Evolutionary conservation across 805 yeast genomes (phyloP).

Genomic region (Ogataea haglerorum): DNA sequence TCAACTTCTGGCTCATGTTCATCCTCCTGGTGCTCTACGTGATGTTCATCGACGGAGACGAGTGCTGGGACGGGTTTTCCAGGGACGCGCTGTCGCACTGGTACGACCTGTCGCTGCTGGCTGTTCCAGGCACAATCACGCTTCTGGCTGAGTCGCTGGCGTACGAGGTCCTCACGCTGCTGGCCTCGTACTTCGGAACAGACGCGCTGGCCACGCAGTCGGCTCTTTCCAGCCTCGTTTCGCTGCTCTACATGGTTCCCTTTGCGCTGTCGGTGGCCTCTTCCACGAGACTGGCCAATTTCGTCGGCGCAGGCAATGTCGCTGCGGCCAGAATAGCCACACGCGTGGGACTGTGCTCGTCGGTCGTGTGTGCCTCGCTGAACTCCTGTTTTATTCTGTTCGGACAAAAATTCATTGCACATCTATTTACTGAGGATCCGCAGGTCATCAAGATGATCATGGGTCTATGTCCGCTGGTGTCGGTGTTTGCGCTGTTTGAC

Average conservation of each 20-base stretch:
- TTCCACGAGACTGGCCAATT: conserved; percentile 54
- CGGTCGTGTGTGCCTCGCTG: conserved; percentile 31
- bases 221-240: conserved; percentile 49
- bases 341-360: conserved; percentile 37
- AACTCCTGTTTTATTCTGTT: conserved; percentile 47
- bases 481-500: conserved; percentile 65
- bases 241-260: conserved; percentile 52
- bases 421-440: conserved; percentile 58
- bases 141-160: conserved; percentile 55
- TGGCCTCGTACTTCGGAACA: conserved; percentile 52
- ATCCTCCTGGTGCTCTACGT: conserved; percentile 52
- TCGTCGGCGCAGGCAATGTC: conserved; percentile 42
- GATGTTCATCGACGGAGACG: conserved; percentile 53
- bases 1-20: conserved; percentile 71
- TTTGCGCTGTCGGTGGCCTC: conserved; percentile 56
- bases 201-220: conserved; percentile 55
- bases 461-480: conserved; percentile 57
- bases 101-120: conserved; percentile 41
- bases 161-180: conserved; percentile 52
- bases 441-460: conserved; percentile 53
- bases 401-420: conserved; percentile 49
- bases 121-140: conserved; percentile 53
- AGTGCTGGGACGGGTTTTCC: conserved; percentile 68
- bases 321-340: conserved; percentile 38
- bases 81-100: conserved; percentile 34